Conservation (phyloP, 2,329 filamentous ascomycete genomes). For the Sclerotinia minor region DNA sequence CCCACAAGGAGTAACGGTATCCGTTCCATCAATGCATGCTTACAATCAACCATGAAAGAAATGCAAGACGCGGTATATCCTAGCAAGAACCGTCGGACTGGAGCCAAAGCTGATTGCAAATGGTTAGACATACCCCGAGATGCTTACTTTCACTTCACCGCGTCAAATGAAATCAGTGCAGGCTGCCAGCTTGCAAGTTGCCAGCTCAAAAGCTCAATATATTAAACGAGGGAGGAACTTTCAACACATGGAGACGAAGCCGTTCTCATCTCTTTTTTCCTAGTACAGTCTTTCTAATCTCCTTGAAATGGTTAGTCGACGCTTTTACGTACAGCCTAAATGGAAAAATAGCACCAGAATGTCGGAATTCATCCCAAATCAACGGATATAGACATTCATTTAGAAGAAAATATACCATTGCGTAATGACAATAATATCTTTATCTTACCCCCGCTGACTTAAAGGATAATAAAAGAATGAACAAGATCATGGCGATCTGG, state of each 20-base stretch:
- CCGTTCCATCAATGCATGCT: not conserved
- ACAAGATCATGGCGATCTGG: no score
- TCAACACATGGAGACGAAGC: no score
- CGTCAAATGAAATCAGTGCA: not conserved
- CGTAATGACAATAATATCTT: not conserved
- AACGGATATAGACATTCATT: not conserved
- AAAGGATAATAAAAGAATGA: not conserved
- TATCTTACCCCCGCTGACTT: not conserved
- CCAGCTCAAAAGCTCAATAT: not conserved
- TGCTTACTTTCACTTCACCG: conserved; percentile 7
- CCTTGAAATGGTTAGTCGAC: not conserved
- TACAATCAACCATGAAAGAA: not conserved
- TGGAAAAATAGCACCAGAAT: no score
- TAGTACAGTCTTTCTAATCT: not conserved
- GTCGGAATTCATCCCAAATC: not conserved
- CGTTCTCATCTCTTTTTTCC: not conserved
- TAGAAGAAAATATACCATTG: not conserved
- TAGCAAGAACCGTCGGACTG: not conserved
- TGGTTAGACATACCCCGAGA: not conserved
- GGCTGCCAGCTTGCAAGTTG: not conserved
- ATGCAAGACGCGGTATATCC: conserved; percentile 3
- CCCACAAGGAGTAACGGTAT: not conserved
- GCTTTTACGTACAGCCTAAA: not conserved
- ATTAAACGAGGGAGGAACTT: not conserved
- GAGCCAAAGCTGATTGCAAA: not conserved